Base-by-base conservation (phyloP, 164 flowering plant species). In the Liriodendron chinense region DNA sequence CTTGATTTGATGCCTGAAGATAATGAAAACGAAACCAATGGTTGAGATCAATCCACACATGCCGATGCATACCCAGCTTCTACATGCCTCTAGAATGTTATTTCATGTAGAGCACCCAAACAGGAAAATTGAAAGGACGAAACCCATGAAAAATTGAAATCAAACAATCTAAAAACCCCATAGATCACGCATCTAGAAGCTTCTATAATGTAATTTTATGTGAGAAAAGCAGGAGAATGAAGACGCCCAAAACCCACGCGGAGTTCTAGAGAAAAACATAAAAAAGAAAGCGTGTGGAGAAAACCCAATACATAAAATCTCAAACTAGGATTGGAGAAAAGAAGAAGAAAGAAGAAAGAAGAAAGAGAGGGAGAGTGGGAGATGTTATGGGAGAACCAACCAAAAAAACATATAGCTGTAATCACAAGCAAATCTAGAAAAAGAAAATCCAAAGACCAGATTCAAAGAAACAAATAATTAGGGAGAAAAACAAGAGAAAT, bases 61-160 rank as follows among this genome's bases (percentile, higher is more conserved):
- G 10, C n/a, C 16, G 16, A 53, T 13, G 26, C 47, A 68, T 0
- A 34, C 16, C 14, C 47, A 34, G 47, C 69, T 14, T 24, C 69
- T 18, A 67, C 49, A 53, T 18, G 69, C 78, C 57, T 69, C 82
- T 49, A 78, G 76, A 82, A 79, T 79, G 89, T 87, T 88, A 91
- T 91, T 89, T 89, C 84, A 91, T 89, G 91, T 81, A 25, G 59
- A 10, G 59, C 12, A 53, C 18, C 20, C 59, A 63, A 22, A 23
- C 57, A 13, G 72, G 71, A 83, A 53, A 53, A 53, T 12, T 13
- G 13, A 0, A 12, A 34, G 13, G 18, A 16, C 59, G 22, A 65
- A 65, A 8, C 26, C 25, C 68, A 65, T 65, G 68, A 65, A 65
- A 65, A 65, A 22, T 12, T 22, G 14, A 65, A 61, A 18, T 67